A percentile compares a stretch with the other conserved stretches of the same genome.
These are phyloP conservation scores for Fraxinus albicans DNA, from an alignment of 305 asterid species.

Conservation along the genomic window DNA sequence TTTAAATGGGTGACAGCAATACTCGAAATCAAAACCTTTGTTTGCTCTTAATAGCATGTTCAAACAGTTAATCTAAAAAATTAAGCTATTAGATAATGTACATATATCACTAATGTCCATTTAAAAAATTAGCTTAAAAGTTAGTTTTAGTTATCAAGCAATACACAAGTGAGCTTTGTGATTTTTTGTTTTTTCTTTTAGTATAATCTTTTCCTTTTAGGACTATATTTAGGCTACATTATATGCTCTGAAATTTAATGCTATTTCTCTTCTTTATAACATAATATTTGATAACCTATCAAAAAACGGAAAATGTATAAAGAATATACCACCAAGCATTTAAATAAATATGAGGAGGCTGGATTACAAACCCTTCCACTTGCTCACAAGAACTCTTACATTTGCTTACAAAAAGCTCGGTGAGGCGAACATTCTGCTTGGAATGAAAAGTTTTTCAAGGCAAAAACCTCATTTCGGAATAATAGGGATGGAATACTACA, in stretches of 20 bases:
- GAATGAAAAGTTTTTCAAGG: constrained; percentile 70
- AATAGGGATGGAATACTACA: constrained; percentile 83
- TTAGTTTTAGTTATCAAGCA: not conserved
- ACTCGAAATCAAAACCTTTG: not conserved
- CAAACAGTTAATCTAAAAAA: too few relatives aligned
- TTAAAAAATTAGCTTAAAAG: not conserved
- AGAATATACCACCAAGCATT: constrained; percentile 67
- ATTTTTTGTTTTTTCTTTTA: not conserved
- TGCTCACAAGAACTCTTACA: constrained; percentile 51
- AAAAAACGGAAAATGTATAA: constrained; percentile 60
- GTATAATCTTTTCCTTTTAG: not conserved
- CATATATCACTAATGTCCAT: not conserved
- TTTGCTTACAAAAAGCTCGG: constrained; percentile 33
- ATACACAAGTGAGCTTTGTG: not conserved
- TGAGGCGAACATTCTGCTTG: constrained; percentile 61
- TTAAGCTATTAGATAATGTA: not conserved
- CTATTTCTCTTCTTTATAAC: constrained; percentile 43
- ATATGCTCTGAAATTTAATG: constrained; percentile 7
- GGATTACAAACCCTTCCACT: constrained; percentile 85
- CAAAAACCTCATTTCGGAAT: constrained; percentile 62
- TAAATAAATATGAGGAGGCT: constrained; percentile 82
- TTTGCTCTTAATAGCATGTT: not conserved
- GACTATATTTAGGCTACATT: not conserved
- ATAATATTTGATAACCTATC: constrained; percentile 78
- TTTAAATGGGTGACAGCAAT: not conserved